A percentile compares a stretch with the other conserved stretches of the same genome.
phyloP scores from a whole-genome alignment of 169 alveolate genomes.

The Plasmodium malariae region DNA sequence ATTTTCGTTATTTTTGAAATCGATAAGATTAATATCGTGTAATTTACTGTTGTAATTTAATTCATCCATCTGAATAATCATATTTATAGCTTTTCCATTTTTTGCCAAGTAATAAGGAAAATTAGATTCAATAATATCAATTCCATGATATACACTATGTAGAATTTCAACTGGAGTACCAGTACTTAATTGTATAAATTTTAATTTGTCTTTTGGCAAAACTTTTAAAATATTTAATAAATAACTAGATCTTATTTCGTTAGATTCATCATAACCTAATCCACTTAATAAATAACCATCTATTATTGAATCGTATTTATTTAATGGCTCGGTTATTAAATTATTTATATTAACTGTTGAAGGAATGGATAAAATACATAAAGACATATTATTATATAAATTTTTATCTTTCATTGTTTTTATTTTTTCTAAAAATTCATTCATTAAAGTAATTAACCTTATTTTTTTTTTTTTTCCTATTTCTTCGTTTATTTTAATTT shows the following conservation, averaged over 20 bases:
- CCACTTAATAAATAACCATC: slow-evolving; percentile 68
- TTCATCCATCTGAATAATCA: slow-evolving; percentile 26
- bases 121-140: slow-evolving; percentile 79
- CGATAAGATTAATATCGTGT: slow-evolving; percentile 34
- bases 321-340: slow-evolving; percentile 11
- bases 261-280: slow-evolving; percentile 71
- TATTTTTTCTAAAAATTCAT: slow-evolving; percentile 65
- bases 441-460: slow-evolving; percentile 39
- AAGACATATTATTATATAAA: background rate
- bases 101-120: slow-evolving; percentile 77
- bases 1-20: slow-evolving; percentile 38
- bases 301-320: slow-evolving; percentile 35
- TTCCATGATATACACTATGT: slow-evolving; percentile 79
- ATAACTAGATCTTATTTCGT: slow-evolving; percentile 32
- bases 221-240: slow-evolving; percentile 22
- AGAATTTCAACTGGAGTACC: slow-evolving; percentile 81
- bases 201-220: slow-evolving; percentile 61
- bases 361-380: slow-evolving; percentile 62
- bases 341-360: slow-evolving; percentile 32
- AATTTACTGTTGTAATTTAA: background rate
- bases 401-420: slow-evolving; percentile 38
- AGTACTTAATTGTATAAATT: slow-evolving; percentile 76
- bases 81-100: slow-evolving; percentile 78
- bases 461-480: slow-evolving; percentile 68
- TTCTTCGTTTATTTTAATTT: slow-evolving; percentile 49